Conservation (phyloP, 148 eudicot genomes). For the Oxyria digyna region DNA sequence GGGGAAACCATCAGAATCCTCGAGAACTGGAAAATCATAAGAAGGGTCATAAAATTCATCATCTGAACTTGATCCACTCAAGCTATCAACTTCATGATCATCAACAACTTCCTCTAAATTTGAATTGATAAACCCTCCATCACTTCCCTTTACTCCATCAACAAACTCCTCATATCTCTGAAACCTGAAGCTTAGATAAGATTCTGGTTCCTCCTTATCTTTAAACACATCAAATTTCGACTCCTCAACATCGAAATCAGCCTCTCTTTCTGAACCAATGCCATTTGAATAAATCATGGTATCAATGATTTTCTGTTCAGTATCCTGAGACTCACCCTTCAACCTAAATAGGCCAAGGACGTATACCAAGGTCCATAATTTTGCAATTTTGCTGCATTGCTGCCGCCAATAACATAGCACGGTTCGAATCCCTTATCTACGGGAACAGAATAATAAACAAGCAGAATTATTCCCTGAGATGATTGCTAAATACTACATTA, state of each 20-base stretch:
- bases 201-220: constrained; percentile 19
- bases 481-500: no score
- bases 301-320: background rate
- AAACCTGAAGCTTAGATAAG: constrained; percentile 49
- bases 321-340: background rate
- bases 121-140: constrained; percentile 9
- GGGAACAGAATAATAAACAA: no score
- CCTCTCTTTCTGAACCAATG: constrained; percentile 8
- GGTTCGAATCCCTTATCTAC: constrained; percentile 97
- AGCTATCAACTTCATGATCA: background rate
- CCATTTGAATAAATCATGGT: background rate
- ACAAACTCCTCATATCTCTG: constrained; percentile 60
- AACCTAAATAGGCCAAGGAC: constrained; percentile 9
- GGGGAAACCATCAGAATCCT: background rate
- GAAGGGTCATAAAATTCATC: background rate
- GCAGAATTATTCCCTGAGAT: no score
- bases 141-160: constrained; percentile 10
- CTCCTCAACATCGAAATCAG: background rate
- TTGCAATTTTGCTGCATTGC: constrained; percentile 56
- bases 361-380: constrained; percentile 87
- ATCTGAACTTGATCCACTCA: background rate
- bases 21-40: background rate
- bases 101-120: constrained; percentile 7
- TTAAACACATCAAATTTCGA: background rate
- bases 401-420: constrained; percentile 92